These are phyloP conservation scores for Zygosaccharomyces pseudobailii DNA, from an alignment of 1,139 yeast species.

Conservation along the genomic window DNA sequence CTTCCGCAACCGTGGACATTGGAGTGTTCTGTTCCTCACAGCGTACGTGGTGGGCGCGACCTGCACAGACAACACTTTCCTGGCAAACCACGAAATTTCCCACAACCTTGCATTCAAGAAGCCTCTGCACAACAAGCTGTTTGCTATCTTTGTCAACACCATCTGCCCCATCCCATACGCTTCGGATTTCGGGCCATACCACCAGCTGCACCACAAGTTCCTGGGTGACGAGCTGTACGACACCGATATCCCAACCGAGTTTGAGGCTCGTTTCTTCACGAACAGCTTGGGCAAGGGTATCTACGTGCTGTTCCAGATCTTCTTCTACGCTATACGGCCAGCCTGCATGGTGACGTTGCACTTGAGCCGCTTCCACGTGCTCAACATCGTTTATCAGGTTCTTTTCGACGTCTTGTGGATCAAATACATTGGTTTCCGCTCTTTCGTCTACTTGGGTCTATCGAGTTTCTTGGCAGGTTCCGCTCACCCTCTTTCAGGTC, in stretches of 20 bases:
- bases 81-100: slow-evolving; percentile 83
- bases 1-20: slow-evolving; percentile 52
- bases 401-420: slow-evolving; percentile 55
- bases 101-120: slow-evolving; percentile 83
- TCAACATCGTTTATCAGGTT: slow-evolving; percentile 62
- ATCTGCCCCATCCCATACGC: slow-evolving; percentile 90
- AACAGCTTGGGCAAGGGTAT: slow-evolving; percentile 82
- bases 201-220: slow-evolving; percentile 85
- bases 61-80: slow-evolving; percentile 72
- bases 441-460: slow-evolving; percentile 62
- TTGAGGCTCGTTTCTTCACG: slow-evolving; percentile 70
- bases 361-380: slow-evolving; percentile 67
- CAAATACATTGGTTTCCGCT: slow-evolving; percentile 55
- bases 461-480: slow-evolving; percentile 89
- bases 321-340: slow-evolving; percentile 86
- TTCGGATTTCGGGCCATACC: slow-evolving; percentile 90
- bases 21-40: slow-evolving; percentile 51
- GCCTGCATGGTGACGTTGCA: slow-evolving; percentile 75
- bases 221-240: slow-evolving; percentile 82
- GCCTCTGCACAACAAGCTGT: slow-evolving; percentile 71
- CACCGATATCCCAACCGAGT: slow-evolving; percentile 78
- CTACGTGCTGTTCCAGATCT: slow-evolving; percentile 83
- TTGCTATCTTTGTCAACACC: slow-evolving; percentile 70
- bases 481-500: slow-evolving; percentile 91
- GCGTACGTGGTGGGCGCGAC: slow-evolving; percentile 87